Conservation (phyloP, 805 yeast genomes). For the Suhomyces emberorum region DNA sequence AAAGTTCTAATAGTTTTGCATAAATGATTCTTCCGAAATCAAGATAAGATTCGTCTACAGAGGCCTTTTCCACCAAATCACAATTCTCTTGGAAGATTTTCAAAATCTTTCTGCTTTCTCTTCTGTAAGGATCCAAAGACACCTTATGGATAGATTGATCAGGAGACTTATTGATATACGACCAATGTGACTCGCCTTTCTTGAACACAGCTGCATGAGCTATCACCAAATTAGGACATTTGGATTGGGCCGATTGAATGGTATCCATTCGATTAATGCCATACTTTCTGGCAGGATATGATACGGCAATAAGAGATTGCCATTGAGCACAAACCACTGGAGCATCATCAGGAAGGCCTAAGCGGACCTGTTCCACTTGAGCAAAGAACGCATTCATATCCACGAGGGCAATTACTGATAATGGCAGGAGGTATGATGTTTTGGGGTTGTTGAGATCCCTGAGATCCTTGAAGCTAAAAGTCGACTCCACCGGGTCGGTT, state of each 20-base stretch:
- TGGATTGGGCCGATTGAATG: conserved; percentile 59
- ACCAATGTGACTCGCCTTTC: conserved; percentile 84
- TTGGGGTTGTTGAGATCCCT: conserved; percentile 43
- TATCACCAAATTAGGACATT: conserved; percentile 72
- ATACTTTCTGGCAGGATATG: conserved; percentile 81
- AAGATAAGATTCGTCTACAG: conserved; percentile 89
- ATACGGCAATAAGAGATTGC: conserved; percentile 85
- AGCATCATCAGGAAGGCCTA: conserved; percentile 59
- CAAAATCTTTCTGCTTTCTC: conserved; percentile 80
- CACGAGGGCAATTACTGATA: conserved; percentile 78
- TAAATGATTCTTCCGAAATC: conserved; percentile 73
- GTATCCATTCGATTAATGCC: conserved; percentile 81
- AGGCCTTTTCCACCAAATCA: conserved; percentile 81
- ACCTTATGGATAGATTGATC: conserved; percentile 70
- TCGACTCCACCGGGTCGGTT: background rate
- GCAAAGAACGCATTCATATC: conserved; percentile 96
- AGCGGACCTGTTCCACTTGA: conserved; percentile 81
- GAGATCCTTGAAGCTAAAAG: conserved; percentile 49
- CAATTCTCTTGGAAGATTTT: conserved; percentile 59
- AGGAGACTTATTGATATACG: conserved; percentile 60
- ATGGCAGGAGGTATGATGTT: conserved; percentile 58
- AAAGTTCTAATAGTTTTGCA: conserved; percentile 34
- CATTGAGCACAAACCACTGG: conserved; percentile 96
- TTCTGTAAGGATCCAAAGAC: conserved; percentile 83
- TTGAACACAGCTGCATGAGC: conserved; percentile 94